Evolutionary conservation across 2,329 filamentous ascomycete species (phyloP), one percentile per base, ranked within the genome.

Genomic region (Purpureocillium takamizusanense): DNA sequence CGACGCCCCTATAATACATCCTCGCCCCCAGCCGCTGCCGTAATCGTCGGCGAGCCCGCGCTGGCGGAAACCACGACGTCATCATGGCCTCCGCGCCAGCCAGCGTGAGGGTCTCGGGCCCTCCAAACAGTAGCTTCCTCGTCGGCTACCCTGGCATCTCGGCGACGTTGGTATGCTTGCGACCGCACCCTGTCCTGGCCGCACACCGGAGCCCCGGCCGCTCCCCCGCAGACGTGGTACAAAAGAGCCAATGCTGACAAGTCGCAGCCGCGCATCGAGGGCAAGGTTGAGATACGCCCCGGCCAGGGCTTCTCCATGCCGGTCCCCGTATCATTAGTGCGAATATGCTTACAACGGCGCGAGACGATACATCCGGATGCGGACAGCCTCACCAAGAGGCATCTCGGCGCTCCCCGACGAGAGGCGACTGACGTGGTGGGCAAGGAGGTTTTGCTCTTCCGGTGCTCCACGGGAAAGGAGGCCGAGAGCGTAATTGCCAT

Each of bases 131-230:
- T 66, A 92, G 86, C 66, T 95, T 95, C 60, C 74, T 97, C 48
- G 87, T 97, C 51, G 92, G 92, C 52, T 98, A 97, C 63, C 92
- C 92, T 40, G 92, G 92, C 51, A 97, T 98, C 63, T 95, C 90
- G 40, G 92, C 92, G 55, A 98, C 92, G 29, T 66, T 95, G 77
- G 89, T 95, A 75, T 66, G 86, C 21, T 78, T 34, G 33, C 14
- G 41, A 33, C 40, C 41, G 33, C 35, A 44, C 39, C 31, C 37
- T 39, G 42, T 42, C 42, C 42, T 47, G 45, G 33, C 44, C 30
- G 28, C 12, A 9, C 21, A 10, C 10, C 7, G 17, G n/a, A n/a
- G 2, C 17, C 32, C 37, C 28, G 21, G 36, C 41, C 38, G 39
- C 33, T 40, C 35, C 40, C 38, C 35, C 42, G 39, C 37, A 34